Conservation (phyloP, 1,139 yeast genomes). For the Diutina scorzettiae region DNA sequence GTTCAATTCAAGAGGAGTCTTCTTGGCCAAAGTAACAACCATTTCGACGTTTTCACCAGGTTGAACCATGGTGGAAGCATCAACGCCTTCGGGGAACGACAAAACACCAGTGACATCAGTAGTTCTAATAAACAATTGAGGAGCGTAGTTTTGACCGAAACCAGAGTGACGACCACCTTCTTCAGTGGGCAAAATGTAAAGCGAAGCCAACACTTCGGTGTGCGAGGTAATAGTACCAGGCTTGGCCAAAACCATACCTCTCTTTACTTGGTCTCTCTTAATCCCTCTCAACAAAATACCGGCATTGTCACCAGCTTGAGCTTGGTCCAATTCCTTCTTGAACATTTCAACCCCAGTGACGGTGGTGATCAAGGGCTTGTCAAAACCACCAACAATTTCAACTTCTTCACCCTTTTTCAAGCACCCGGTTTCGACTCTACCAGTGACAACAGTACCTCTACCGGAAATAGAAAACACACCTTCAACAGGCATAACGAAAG, state of each 20-base stretch:
- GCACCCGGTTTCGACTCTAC: constrained; percentile 97
- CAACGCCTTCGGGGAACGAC: constrained; percentile 78
- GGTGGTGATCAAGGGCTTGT: constrained; percentile 79
- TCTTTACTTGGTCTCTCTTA: constrained; percentile 90
- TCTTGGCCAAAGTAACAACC: constrained; percentile 83
- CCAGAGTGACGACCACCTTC: constrained; percentile 99
- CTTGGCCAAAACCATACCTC: constrained; percentile 97
- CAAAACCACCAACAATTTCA: constrained; percentile 89
- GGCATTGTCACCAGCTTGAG: constrained; percentile 98
- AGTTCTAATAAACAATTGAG: constrained; percentile 94
- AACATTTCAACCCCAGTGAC: constrained; percentile 99
- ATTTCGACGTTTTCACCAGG: constrained; percentile 99
- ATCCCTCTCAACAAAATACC: constrained; percentile 97
- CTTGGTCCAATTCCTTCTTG: constrained; percentile 94
- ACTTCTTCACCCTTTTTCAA: constrained; percentile 97
- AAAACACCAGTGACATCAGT: constrained; percentile 90
- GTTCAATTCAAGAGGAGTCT: constrained; percentile 91
- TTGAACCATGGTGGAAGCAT: constrained; percentile 81
- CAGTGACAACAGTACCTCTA: constrained; percentile 98
- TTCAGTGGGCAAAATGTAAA: constrained; percentile 86
- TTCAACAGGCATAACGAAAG: constrained; percentile 95
- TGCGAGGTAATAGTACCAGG: constrained; percentile 89
- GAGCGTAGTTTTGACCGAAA: constrained; percentile 94
- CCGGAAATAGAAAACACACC: constrained; percentile 97
- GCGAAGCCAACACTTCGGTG: constrained; percentile 86